phyloP scores from a whole-genome alignment of 805 yeast genomes.

The Komagataella phaffii region DNA sequence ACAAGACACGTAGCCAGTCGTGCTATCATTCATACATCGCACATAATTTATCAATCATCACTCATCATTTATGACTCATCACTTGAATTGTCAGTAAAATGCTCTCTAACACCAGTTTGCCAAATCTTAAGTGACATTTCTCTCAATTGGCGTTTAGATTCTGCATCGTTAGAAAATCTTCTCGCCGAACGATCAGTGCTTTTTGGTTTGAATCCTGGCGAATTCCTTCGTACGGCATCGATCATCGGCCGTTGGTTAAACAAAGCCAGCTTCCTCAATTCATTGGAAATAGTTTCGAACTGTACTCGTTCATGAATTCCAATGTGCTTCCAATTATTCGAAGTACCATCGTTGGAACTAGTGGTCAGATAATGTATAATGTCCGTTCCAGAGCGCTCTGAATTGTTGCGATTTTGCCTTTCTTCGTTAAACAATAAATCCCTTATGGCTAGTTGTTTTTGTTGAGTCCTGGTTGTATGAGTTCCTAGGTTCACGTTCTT shows the following conservation, averaged over 20 bases:
- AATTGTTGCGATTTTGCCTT: neutral
- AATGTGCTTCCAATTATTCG: constrained; percentile 11
- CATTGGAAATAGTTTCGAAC: constrained; percentile 15
- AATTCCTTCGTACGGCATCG: constrained; percentile 4
- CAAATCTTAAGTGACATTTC: neutral
- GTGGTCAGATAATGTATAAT: constrained; percentile 4
- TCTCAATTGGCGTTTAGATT: neutral
- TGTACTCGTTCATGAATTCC: constrained; percentile 13
- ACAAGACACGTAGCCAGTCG: no score
- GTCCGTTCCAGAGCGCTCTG: neutral
- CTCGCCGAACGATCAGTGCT: neutral
- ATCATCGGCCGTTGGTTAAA: constrained; percentile 15
- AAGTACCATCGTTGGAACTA: constrained; percentile 6
- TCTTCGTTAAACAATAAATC: constrained; percentile 1
- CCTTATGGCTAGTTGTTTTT: constrained; percentile 14
- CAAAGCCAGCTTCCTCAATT: constrained; percentile 14
- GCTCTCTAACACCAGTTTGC: neutral
- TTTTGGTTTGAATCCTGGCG: neutral
- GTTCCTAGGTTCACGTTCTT: neutral
- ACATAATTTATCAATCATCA: neutral
- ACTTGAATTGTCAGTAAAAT: neutral
- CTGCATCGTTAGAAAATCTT: neutral
- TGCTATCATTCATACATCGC: neutral
- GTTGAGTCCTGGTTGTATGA: constrained; percentile 13
- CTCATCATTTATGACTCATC: neutral